Base-by-base conservation (phyloP, 2,329 filamentous ascomycete species). In the Neoarthrinium moseri region DNA sequence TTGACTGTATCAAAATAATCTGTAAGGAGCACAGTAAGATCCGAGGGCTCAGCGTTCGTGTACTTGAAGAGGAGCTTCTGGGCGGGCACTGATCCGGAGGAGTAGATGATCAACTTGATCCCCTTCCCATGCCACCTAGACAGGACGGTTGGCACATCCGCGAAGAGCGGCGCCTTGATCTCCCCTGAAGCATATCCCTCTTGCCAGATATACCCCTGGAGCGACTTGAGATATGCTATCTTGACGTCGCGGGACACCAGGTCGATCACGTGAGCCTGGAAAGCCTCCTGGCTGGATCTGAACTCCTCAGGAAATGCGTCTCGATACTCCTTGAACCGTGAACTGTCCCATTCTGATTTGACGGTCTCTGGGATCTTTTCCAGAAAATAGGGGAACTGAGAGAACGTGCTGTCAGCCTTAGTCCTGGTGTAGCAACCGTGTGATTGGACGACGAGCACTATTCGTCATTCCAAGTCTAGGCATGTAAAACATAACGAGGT, bases 1-100 rank as follows among this genome's bases (percentile, higher is more conserved):
- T 89, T 92, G 48, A 87, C 80, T 4, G 88, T 92, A 64, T 94
- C 89, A 61, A 89, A 92, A 75, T 83, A 89, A 55, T 77, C 84
- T 35, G 71, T 72, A 48, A 90, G 76, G 46, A 80, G 63, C 2
- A 69, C 68, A 4, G 73, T 78, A 56, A 88, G 63, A 61, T 89
- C 81, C n/a, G 75, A 69, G 15, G 74, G 73, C 49, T 75, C 67
- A 6, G 78, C 73, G 51, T 79, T 71, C 33, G 81, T 84, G 60
- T 91, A 81, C 49, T 76, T 74, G 66, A 92, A 92, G 51, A 92
- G 77, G 50, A 92, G 72, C 68, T 90, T 89, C 73, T 94, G 89
- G 12, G 89, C 89, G 17, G 84, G 77, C 5, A 92, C 85, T 18
- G 86, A 91, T 24, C 89, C 89, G 11, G 86, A 91, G 4, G 86